phyloP scores from a whole-genome alignment of 306 rosid genomes.

The Acacia confusa region DNA sequence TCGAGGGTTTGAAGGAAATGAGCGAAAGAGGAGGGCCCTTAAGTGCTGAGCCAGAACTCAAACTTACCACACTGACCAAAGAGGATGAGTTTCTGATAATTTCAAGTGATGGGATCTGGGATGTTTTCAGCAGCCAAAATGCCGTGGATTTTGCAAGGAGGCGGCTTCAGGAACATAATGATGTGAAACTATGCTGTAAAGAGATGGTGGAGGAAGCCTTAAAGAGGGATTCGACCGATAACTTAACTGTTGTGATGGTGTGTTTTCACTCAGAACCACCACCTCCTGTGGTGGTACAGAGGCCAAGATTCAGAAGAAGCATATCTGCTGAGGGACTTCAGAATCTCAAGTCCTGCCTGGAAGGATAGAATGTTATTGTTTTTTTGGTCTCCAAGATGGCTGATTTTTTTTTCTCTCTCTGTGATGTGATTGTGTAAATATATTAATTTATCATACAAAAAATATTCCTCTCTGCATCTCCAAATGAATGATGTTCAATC shows the following conservation, averaged over 20 bases:
- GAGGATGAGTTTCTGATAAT: conserved; percentile 89
- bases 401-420: conserved; percentile 2
- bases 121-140: conserved; percentile 74
- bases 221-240: conserved; percentile 69
- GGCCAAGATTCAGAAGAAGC: conserved; percentile 72
- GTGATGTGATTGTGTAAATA: conserved; percentile 41
- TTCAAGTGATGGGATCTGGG: conserved; percentile 97
- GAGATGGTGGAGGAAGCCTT: conserved; percentile 81
- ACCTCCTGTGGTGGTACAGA: conserved; percentile 53
- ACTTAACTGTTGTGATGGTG: conserved; percentile 79
- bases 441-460: conserved; percentile 34
- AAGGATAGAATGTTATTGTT: conserved; percentile 38
- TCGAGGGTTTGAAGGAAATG: conserved; percentile 84
- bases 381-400: conserved; percentile 14
- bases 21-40: conserved; percentile 75
- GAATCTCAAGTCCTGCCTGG: conserved; percentile 58
- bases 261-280: conserved; percentile 86
- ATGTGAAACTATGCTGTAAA: conserved; percentile 77
- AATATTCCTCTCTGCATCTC: conserved; percentile 23
- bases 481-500: conserved; percentile 16
- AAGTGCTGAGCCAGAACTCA: conserved; percentile 91
- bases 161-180: conserved; percentile 85
- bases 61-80: conserved; percentile 57
- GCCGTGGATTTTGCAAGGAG: conserved; percentile 79
- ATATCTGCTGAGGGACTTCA: conserved; percentile 90